A percentile compares a stretch with the other conserved stretches of the same genome.
phyloP scores from a whole-genome alignment of 2,329 filamentous ascomycete genomes.

The Curvularia eragrostidis region DNA sequence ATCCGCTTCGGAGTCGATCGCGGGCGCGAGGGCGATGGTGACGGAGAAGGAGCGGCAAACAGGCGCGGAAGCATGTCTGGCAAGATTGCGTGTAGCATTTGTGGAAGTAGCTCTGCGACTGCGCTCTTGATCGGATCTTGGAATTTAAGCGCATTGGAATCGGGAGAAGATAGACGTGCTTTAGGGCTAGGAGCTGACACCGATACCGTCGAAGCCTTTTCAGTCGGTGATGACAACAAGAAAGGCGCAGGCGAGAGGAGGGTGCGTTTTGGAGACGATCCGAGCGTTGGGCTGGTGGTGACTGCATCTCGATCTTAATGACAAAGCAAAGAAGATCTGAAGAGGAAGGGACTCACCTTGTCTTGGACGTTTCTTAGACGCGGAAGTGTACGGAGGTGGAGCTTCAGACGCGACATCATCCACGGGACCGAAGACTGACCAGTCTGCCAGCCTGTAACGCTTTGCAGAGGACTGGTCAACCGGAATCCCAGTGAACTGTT shows the following conservation, averaged over 20 bases:
- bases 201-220: slow-evolving; percentile 8
- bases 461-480: slow-evolving; percentile 6
- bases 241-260: slow-evolving; percentile 6
- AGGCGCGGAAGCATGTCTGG: slow-evolving; percentile 12
- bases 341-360: slow-evolving; percentile 11
- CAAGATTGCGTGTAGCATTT: slow-evolving; percentile 4
- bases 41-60: background rate
- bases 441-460: slow-evolving; percentile 12
- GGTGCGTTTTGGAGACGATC: slow-evolving; percentile 20
- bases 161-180: background rate
- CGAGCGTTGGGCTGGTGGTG: slow-evolving; percentile 10
- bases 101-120: slow-evolving; percentile 14
- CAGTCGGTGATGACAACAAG: slow-evolving; percentile 9
- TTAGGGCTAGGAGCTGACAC: background rate
- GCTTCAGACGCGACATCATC: slow-evolving; percentile 10
- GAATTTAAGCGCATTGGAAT: slow-evolving; percentile 1
- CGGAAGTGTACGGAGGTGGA: slow-evolving; percentile 21
- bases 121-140: slow-evolving; percentile 10
- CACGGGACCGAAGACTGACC: slow-evolving; percentile 13
- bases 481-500: slow-evolving; percentile 17
- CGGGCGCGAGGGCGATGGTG: background rate
- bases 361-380: slow-evolving; percentile 20
- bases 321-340: background rate
- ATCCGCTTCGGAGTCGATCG: background rate
- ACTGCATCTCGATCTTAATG: slow-evolving; percentile 2